These are phyloP conservation scores for Phytophthora fragariaefolia DNA, from an alignment of 352 stramenopile species.

Conservation along the genomic window DNA sequence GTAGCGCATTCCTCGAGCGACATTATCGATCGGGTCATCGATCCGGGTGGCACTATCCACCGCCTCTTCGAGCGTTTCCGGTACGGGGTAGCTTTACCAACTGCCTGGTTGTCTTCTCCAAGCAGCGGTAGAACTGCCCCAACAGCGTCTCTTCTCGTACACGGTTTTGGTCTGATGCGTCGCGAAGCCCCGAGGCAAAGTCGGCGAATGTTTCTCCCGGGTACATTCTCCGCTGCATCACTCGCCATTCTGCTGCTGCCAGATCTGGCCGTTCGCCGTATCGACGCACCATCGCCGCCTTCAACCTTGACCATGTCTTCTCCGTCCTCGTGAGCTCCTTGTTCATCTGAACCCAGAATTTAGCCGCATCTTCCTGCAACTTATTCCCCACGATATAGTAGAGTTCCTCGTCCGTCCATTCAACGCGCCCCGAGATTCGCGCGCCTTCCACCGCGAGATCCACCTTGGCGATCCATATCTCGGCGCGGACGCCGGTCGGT, in stretches of 20 bases:
- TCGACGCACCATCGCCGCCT: background rate
- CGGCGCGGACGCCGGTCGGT: background rate
- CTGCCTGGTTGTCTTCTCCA: conserved; percentile 1
- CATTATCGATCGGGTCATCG: conserved; percentile 6
- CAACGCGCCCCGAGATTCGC: background rate
- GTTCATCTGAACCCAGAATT: conserved; percentile 7
- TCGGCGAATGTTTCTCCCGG: conserved; percentile 5
- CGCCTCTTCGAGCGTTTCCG: background rate
- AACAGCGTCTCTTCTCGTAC: background rate
- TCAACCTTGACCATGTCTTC: background rate
- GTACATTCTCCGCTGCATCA: background rate
- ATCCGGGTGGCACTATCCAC: conserved; percentile 5
- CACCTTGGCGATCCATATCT: background rate
- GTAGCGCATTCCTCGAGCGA: background rate
- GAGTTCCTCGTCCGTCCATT: conserved; percentile 2
- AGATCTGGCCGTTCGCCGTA: background rate
- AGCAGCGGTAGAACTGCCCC: background rate
- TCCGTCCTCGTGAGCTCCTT: background rate
- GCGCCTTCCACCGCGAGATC: background rate
- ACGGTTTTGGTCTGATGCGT: background rate
- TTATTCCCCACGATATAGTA: conserved; percentile 15
- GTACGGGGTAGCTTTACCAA: background rate
- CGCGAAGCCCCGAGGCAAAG: conserved; percentile 1
- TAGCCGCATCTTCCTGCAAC: background rate
- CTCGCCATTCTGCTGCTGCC: background rate